Evolutionary conservation across 495 filamentous ascomycete genomes (phyloP).

Genomic region (Oleoguttula mirabilis): DNA sequence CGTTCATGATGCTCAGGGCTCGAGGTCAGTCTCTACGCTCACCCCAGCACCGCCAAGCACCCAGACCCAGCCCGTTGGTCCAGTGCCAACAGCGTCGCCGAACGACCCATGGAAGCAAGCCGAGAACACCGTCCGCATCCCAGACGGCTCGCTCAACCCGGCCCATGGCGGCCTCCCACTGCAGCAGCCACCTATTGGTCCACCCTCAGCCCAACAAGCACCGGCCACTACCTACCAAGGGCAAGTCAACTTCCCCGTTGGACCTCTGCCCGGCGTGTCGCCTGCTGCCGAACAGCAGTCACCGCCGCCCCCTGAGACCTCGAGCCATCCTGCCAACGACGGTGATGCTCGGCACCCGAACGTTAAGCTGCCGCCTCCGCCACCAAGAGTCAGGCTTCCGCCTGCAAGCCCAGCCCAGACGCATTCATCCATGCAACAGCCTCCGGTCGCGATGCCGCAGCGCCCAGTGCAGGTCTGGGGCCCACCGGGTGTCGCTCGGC

Average conservation of each 20-base stretch:
- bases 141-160: conserved; percentile 15
- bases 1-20: conserved; percentile 14
- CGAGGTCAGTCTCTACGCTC: conserved; percentile 9
- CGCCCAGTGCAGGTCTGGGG: conserved; percentile 1
- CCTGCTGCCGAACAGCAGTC: conserved; percentile 6
- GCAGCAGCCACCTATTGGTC: conserved; percentile 13
- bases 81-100: conserved; percentile 10
- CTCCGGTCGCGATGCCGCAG: conserved; percentile 3
- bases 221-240: conserved; percentile 2
- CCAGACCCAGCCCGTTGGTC: conserved; percentile 18
- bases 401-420: conserved; percentile 15
- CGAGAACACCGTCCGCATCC: conserved; percentile 19
- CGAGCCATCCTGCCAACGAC: conserved; percentile 25
- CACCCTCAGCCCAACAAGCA: background rate
- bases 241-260: conserved; percentile 10
- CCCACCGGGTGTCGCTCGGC: conserved; percentile 11
- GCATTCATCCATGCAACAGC: conserved; percentile 4
- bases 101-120: conserved; percentile 1
- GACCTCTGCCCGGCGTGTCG: conserved; percentile 2
- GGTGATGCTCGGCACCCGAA: conserved; percentile 22
- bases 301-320: conserved; percentile 30
- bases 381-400: conserved; percentile 27
- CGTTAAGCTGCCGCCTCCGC: conserved; percentile 28
- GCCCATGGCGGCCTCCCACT: conserved; percentile 10
- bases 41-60: conserved; percentile 15